Evolutionary conservation across 148 eudicot genomes (phyloP), one percentile per base, ranked within the genome.

Genomic region (Polygonum maritimum): DNA sequence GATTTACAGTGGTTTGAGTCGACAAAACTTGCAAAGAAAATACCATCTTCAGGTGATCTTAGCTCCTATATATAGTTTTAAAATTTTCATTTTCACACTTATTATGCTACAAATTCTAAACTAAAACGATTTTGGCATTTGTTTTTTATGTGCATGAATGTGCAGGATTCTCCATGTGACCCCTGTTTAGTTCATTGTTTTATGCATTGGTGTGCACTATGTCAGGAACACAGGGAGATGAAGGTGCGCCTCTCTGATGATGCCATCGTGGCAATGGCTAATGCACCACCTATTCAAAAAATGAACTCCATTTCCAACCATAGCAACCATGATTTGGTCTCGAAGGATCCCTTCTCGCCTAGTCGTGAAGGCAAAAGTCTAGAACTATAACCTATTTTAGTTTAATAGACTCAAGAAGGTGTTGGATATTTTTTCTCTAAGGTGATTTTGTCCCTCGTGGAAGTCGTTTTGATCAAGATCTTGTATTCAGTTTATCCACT

Each of bases 161-260:
- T 78, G 54, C 86, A 90, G 96, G 84, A 87, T 75, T 82, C 90
- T 2, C 98, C 93, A 1, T 90, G 98, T 58, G 96, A 92, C 65
- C 90, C 98, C 1, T 90, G 96, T 78, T 21, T 85, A 75, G 96
- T 90, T 71, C 96, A 90, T 45, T 90, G 96, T 38, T 90, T 89
- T 75, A 60, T 92, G 83, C 98, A 92, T 75, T 90, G 90, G 91
- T 92, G 98, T 62, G 98, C 98, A 19, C 60, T 89, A 19, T 92
- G 98, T 78, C 98, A 92, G 58, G 98, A 92, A 71, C 88, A 92
- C 77, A 73, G 96, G 74, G 96, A 92, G 78, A 88, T 88, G 88
- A 86, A 74, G 76, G 78, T 79, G 15, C 89, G 82, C 31, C 79
- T 90, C 39, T 75, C 86, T 9, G 90, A 89, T 22, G 73, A 73